phyloP scores from a whole-genome alignment of 208 protist species.

The Plasmodiophora brassicae region DNA sequence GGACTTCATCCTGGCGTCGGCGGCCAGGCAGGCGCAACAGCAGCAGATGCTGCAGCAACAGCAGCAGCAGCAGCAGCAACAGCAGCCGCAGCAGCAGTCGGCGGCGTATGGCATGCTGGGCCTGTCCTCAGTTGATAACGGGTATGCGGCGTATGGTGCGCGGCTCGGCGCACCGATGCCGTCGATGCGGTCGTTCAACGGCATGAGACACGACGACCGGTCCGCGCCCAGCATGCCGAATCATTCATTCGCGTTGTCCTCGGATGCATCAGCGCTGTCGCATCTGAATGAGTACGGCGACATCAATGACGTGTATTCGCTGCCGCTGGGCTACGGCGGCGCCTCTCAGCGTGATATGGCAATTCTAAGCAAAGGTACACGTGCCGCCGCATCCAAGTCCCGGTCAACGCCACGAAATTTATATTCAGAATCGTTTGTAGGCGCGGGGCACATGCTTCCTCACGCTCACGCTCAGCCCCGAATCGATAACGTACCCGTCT shows the following conservation, averaged over 20 bases:
- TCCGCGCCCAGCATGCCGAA: not conserved
- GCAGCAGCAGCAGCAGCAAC: not conserved
- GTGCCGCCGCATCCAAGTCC: not conserved
- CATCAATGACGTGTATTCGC: not conserved
- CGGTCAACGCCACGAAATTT: not conserved
- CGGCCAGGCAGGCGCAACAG: not conserved
- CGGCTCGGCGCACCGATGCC: not conserved
- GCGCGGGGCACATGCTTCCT: not conserved
- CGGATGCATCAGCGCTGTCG: not conserved
- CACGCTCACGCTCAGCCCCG: not conserved
- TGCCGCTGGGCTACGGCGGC: too few species aligned
- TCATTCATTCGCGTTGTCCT: not conserved
- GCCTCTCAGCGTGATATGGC: not conserved
- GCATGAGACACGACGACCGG: not conserved
- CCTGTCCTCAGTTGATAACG: too few species aligned
- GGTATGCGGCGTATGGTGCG: too few species aligned
- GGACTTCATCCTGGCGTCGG: not conserved
- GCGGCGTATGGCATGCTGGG: too few species aligned
- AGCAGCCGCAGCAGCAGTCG: not conserved
- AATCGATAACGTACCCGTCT: not conserved
- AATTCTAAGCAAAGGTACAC: slow-evolving; percentile 18
- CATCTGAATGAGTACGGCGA: not conserved
- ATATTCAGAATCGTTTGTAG: not conserved
- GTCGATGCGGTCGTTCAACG: not conserved
- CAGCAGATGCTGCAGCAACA: not conserved